Evolutionary conservation across 768 basidiomycete species (phyloP).

Genomic region (Boletus sp.): DNA sequence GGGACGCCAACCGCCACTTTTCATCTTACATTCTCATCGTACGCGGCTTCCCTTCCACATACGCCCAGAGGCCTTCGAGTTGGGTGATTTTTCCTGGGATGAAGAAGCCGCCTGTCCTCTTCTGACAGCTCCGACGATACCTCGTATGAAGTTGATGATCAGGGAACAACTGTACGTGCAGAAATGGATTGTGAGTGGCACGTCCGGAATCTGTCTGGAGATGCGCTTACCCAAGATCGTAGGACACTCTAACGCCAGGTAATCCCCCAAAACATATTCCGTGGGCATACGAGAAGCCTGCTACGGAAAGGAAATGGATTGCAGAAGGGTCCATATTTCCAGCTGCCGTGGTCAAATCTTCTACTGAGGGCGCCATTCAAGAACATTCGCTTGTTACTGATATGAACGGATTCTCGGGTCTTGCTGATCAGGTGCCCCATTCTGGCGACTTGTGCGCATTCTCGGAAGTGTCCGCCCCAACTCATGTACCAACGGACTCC

Average conservation of each 20-base stretch:
- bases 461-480: slow-evolving; percentile 2
- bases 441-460: slow-evolving; percentile 1
- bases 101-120: slow-evolving; percentile 16
- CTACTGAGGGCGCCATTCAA: not conserved
- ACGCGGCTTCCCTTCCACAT: slow-evolving; percentile 24
- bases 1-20: slow-evolving; percentile 26
- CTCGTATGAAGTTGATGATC: slow-evolving; percentile 36
- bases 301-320: slow-evolving; percentile 25
- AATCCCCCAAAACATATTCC: slow-evolving; percentile 30
- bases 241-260: slow-evolving; percentile 21
- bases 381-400: not conserved
- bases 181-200: slow-evolving; percentile 34
- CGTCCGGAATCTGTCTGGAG: not conserved
- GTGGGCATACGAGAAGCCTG: slow-evolving; percentile 27
- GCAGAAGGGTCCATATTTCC: slow-evolving; percentile 32
- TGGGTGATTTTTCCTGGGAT: slow-evolving; percentile 17
- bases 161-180: slow-evolving; percentile 34
- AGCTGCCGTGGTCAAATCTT: slow-evolving; percentile 9
- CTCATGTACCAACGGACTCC: not conserved
- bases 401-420: not conserved
- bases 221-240: slow-evolving; percentile 7
- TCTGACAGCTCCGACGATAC: slow-evolving; percentile 33
- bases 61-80: slow-evolving; percentile 19
- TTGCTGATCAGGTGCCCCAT: not conserved
- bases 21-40: slow-evolving; percentile 24